phyloP scores from a whole-genome alignment of 106 monocot genomes.

The Dendrobium chrysotoxum region DNA sequence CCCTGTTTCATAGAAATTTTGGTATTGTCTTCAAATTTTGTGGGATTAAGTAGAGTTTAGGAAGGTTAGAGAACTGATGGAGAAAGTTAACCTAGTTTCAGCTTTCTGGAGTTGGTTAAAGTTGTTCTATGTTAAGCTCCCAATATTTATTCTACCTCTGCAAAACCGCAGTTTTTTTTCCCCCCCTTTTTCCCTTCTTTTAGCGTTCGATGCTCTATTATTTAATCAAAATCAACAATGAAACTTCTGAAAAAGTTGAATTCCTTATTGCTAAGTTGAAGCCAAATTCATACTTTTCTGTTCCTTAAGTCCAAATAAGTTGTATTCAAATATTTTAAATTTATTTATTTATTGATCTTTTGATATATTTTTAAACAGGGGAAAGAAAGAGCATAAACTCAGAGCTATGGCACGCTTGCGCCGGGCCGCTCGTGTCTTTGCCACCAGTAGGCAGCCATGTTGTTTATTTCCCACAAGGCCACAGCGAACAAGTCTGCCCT shows the following conservation, averaged over 20 bases:
- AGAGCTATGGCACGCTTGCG: conserved; percentile 97
- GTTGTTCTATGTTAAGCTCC: neutral
- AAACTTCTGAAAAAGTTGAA: neutral
- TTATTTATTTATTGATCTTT: neutral
- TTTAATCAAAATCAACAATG: neutral
- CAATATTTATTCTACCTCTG: neutral
- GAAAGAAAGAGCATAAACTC: conserved; percentile 73
- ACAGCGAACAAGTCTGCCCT: conserved; percentile 68
- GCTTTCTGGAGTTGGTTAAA: neutral
- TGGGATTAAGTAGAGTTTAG: neutral
- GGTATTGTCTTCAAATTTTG: too few relatives aligned
- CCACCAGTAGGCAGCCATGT: conserved; percentile 79
- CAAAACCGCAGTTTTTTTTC: neutral
- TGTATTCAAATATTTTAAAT: neutral
- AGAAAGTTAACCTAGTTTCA: neutral
- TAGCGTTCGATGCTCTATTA: neutral
- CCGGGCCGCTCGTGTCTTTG: conserved; percentile 74
- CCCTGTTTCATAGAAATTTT: neutral
- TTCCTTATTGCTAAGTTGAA: neutral
- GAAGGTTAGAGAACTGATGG: neutral
- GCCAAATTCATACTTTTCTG: neutral
- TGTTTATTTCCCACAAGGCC: conserved; percentile 91
- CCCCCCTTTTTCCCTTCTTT: neutral
- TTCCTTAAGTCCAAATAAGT: neutral
- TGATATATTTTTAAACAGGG: conserved; percentile 20